Evolutionary conservation across 2,329 filamentous ascomycete genomes (phyloP), one percentile per base, ranked within the genome.

Genomic region (Cercospora janseana): DNA sequence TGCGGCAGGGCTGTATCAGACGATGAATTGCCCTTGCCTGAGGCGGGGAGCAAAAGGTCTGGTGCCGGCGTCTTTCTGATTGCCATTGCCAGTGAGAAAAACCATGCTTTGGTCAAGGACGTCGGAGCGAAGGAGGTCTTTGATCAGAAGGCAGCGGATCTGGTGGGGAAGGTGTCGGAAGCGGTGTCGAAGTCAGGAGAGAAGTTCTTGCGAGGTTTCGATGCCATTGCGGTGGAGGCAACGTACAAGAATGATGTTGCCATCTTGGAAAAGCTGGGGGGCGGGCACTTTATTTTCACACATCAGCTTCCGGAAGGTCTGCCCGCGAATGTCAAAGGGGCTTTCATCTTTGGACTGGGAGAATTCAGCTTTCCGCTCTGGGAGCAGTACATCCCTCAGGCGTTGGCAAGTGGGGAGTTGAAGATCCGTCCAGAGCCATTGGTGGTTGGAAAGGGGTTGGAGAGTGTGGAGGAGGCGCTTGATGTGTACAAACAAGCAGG

Each of bases 121-220:
- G 21, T 46, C 8, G 65, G 66, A 24, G 66, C 67, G 4, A 52
- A 38, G 20, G 51, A 56, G 6, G 59, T 61, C 16, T 47, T 65
- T 10, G 65, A 69, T 50, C 63, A 73, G 52, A 61, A 62, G n/a
- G 52, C 45, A 20, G 26, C 51, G 5, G 55, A 53, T 6, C 53
- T 70, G 1, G 62, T 64, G 6, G 63, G 70, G 1, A 66, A 72
- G 32, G 65, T 72, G 24, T 44, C 51, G n/a, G 32, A 52, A 18
- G 46, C 51, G 18, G 45, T 56, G 13, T 42, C 35, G 18, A 42
- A 34, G 13, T 12, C 32, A 6, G 21, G 21, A 4, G 18, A 46
- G 4, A 28, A 35, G 4, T 31, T 48, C 21, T 32, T 45, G 6
- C 35, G 43, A 2, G 31, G 43, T 4, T 37, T 48, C 15, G 47